Evolutionary conservation across 306 rosid species (phyloP), one percentile per base, ranked within the genome.

Genomic region (Quillaja saponaria): DNA sequence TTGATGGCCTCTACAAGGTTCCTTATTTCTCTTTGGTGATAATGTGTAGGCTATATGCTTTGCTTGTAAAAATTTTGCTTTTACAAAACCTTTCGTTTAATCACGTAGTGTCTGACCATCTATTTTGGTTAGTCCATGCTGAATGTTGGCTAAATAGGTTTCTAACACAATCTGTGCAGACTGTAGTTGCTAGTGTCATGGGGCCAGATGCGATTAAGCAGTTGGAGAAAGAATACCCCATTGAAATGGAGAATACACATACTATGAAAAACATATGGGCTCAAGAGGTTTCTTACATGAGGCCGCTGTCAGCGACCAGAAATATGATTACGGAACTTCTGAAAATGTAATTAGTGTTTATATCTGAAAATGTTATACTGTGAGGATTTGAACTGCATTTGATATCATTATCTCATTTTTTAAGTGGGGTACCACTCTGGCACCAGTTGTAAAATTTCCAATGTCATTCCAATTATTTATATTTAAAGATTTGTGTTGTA

Each of bases 241-340:
- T 67, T 46, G 84, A 79, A 59, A 39, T 63, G 59, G 78, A 63
- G 70, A 74, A 38, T 59, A 25, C 50, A 74, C 76, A 50, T 62
- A 25, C 63, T 72, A 67, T 77, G 78, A 78, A 41, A 65, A 58
- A 81, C 20, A 55, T 92, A 59, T 83, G 94, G 94, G 94, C 84
- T 47, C 57, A 53, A 20, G 87, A 88, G 61, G 83, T 88, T 61
- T 64, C 68, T 58, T 35, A 58, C 70, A 53, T 76, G 4, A 55
- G 61, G 61, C 51, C 72, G 44, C 83, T 74, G 25, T 41, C 67
- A 6, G 90, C 81, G 51, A 92, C 87, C 8, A 92, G 85, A 67
- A 76, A 74, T 60, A 53, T 79, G 58, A 54, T 81, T 60, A 82
- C 74, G 58, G 76, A 81, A 68, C 76, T 82, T 53, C 18, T 64